Conservation (phyloP, 1,284 basidiomycete species). For the Puccinia horiana region DNA sequence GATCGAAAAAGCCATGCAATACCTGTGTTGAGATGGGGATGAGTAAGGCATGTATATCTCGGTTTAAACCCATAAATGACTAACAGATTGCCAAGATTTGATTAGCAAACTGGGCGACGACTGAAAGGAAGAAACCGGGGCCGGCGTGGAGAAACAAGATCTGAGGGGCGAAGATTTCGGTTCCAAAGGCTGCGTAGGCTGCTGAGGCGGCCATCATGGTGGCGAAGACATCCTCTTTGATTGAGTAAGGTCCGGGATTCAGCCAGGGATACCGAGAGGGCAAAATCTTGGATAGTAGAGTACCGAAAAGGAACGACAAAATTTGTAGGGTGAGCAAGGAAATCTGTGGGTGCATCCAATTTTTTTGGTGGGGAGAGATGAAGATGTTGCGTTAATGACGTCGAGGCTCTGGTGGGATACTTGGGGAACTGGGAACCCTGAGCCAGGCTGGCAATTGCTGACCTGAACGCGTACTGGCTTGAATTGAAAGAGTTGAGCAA, state of each 20-base stretch:
- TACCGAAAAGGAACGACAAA: conserved; percentile 48
- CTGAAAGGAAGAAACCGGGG: conserved; percentile 27
- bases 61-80: background rate
- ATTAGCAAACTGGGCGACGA: conserved; percentile 42
- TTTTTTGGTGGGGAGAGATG: background rate
- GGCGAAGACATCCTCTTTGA: conserved; percentile 50
- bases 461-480: conserved; percentile 48
- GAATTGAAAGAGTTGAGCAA: conserved; percentile 49
- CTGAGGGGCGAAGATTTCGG: conserved; percentile 49
- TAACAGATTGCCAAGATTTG: conserved; percentile 48
- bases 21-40: conserved; percentile 18
- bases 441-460: background rate
- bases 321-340: conserved; percentile 49
- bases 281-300: conserved; percentile 41
- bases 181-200: conserved; percentile 48
- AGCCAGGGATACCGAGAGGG: conserved; percentile 34
- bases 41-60: background rate
- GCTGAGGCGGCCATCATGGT: conserved; percentile 50
- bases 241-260: conserved; percentile 44
- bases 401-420: background rate
- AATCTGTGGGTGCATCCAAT: conserved; percentile 5
- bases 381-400: background rate
- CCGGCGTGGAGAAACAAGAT: conserved; percentile 44
- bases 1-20: conserved; percentile 46
- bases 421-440: background rate